Evolutionary conservation across 2,329 filamentous ascomycete species (phyloP).

Genomic region (Monosporascus sp.): DNA sequence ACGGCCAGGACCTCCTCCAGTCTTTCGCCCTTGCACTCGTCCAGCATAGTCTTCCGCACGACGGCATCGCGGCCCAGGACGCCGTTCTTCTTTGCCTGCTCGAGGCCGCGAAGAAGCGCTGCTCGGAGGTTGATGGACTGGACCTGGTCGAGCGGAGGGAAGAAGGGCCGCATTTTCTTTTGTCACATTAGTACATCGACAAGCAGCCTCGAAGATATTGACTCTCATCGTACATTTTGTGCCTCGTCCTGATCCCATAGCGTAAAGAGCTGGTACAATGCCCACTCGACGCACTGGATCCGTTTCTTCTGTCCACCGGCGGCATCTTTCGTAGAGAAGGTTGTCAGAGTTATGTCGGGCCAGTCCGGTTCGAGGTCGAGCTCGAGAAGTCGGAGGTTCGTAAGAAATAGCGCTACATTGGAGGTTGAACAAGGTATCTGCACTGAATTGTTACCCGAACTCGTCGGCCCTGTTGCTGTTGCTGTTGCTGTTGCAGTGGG

Average conservation of each 20-base stretch:
- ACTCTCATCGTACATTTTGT: constrained; percentile 51
- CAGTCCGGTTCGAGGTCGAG: constrained; percentile 74
- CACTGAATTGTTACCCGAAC: constrained; percentile 21
- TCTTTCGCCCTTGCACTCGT: constrained; percentile 90
- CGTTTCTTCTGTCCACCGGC: constrained; percentile 75
- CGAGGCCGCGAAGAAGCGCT: constrained; percentile 74
- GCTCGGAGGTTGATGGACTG: constrained; percentile 88
- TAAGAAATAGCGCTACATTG: constrained; percentile 66
- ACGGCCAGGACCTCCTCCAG: constrained; percentile 80
- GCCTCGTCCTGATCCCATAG: constrained; percentile 78
- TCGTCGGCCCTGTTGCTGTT: constrained; percentile 14
- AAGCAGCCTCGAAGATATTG: neutral
- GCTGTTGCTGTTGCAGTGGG: constrained; percentile 14
- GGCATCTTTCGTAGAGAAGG: constrained; percentile 63
- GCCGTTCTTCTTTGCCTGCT: constrained; percentile 84
- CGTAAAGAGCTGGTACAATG: constrained; percentile 79
- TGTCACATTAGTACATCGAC: neutral
- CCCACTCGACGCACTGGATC: constrained; percentile 82
- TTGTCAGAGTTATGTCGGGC: constrained; percentile 67
- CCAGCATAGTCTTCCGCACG: constrained; percentile 89
- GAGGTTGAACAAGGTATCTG: constrained; percentile 37
- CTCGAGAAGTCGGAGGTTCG: constrained; percentile 77
- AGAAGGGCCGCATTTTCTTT: constrained; percentile 84
- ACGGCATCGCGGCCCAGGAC: constrained; percentile 73
- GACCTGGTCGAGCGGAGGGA: constrained; percentile 82